Evolutionary conservation across 257 asterid species (phyloP).

Genomic region (Nicotiana tomentosiformis): DNA sequence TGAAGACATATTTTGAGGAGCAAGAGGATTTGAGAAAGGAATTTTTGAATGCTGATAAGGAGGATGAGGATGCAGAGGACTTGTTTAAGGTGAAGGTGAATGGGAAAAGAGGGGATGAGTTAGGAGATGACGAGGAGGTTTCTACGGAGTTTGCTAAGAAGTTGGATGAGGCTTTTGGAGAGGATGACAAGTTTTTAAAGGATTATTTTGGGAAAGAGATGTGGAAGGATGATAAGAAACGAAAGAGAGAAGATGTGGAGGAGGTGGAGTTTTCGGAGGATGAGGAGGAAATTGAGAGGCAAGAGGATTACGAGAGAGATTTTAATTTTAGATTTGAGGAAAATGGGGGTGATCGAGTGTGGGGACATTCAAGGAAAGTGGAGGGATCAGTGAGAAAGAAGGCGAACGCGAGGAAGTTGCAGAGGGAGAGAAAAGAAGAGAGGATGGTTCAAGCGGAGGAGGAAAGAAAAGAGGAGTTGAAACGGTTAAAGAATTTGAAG

Average conservation of each 20-base stretch:
- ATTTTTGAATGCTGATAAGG: slow-evolving; percentile 38
- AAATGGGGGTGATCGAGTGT: slow-evolving; percentile 68
- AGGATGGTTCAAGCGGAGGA: slow-evolving; percentile 55
- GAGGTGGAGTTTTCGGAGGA: slow-evolving; percentile 46
- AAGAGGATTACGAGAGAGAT: slow-evolving; percentile 73
- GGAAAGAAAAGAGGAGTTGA: slow-evolving; percentile 71
- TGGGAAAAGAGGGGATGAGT: slow-evolving; percentile 18
- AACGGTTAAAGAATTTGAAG: slow-evolving; percentile 78
- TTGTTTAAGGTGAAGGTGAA: slow-evolving; percentile 42
- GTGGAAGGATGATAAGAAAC: slow-evolving; percentile 50
- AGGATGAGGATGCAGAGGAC: slow-evolving; percentile 35
- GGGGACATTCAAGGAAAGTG: slow-evolving; percentile 61
- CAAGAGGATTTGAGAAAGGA: slow-evolving; percentile 59
- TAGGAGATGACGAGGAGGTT: slow-evolving; percentile 15
- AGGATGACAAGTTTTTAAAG: slow-evolving; percentile 58
- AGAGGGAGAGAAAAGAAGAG: slow-evolving; percentile 85
- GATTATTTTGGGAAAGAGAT: slow-evolving; percentile 45
- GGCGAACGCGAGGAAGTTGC: slow-evolving; percentile 52
- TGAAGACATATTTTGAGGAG: slow-evolving; percentile 59
- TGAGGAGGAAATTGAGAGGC: slow-evolving; percentile 66
- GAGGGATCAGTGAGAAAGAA: slow-evolving; percentile 89
- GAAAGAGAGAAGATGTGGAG: slow-evolving; percentile 21
- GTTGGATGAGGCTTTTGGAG: slow-evolving; percentile 56
- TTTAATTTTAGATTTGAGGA: slow-evolving; percentile 76
- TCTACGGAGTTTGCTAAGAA: slow-evolving; percentile 33